A percentile compares a stretch with the other conserved stretches of the same genome.
Evolutionary conservation across 2,329 filamentous ascomycete species (phyloP).

Genomic region (Neonectria ditissima): DNA sequence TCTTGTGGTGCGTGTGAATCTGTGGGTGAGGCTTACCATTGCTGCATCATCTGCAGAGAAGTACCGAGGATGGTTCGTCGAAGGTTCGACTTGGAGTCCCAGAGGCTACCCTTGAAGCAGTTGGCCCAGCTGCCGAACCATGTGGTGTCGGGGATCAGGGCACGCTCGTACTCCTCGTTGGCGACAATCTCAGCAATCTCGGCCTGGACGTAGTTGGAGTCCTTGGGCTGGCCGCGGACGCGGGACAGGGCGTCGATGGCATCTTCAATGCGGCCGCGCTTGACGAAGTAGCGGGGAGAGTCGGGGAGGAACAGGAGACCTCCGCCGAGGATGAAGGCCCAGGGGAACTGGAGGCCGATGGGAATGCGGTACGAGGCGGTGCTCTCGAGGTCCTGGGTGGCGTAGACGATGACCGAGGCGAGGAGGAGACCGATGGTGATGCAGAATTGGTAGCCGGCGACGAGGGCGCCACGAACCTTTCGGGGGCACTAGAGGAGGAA

Average conservation of each 20-base stretch:
- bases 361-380: slow-evolving; percentile 73
- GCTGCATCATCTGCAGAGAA: slow-evolving; percentile 84
- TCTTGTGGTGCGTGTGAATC: not conserved
- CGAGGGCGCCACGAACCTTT: slow-evolving; percentile 37
- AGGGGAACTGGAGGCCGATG: slow-evolving; percentile 81
- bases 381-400: slow-evolving; percentile 21
- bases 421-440: slow-evolving; percentile 38
- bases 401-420: slow-evolving; percentile 34
- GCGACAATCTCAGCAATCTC: slow-evolving; percentile 89
- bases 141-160: slow-evolving; percentile 71
- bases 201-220: slow-evolving; percentile 80
- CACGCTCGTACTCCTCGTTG: slow-evolving; percentile 87
- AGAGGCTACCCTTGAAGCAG: slow-evolving; percentile 75
- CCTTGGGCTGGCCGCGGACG: slow-evolving; percentile 78
- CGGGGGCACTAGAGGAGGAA: slow-evolving; percentile 58
- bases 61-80: slow-evolving; percentile 79
- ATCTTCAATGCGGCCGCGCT: slow-evolving; percentile 75
- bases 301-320: slow-evolving; percentile 85
- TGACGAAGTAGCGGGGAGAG: slow-evolving; percentile 87
- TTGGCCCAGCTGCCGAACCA: slow-evolving; percentile 77
- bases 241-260: slow-evolving; percentile 73
- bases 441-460: slow-evolving; percentile 37
- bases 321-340: slow-evolving; percentile 78
- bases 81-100: slow-evolving; percentile 72
- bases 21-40: slow-evolving; percentile 57